phyloP scores from a whole-genome alignment of 2,329 filamentous ascomycete species.

The Monosporascus sp. region DNA sequence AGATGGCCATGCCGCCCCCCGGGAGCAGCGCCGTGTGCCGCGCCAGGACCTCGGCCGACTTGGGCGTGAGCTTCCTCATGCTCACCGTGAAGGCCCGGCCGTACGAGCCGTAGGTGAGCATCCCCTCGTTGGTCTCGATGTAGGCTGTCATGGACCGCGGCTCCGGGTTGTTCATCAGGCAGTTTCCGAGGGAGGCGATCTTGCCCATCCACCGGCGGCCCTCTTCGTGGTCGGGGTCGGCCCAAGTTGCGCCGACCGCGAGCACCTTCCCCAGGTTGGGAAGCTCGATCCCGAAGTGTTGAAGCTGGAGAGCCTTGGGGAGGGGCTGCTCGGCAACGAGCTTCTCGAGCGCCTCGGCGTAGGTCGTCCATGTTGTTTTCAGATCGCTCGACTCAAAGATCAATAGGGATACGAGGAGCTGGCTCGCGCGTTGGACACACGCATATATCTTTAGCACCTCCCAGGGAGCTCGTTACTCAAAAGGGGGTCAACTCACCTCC shows the following conservation, averaged over 20 bases:
- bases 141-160: slow-evolving; percentile 15
- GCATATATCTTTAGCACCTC: too few relatives aligned
- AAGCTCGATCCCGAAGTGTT: slow-evolving; percentile 25
- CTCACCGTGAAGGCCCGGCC: slow-evolving; percentile 16
- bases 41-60: slow-evolving; percentile 21
- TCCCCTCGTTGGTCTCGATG: slow-evolving; percentile 12
- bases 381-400: slow-evolving; percentile 29
- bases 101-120: slow-evolving; percentile 16
- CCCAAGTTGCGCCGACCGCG: slow-evolving; percentile 26
- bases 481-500: slow-evolving; percentile 15
- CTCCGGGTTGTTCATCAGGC: slow-evolving; percentile 22
- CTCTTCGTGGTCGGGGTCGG: slow-evolving; percentile 24
- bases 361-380: slow-evolving; percentile 14
- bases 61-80: slow-evolving; percentile 19
- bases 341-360: slow-evolving; percentile 19
- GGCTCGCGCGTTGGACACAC: neutral
- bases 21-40: slow-evolving; percentile 15
- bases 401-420: slow-evolving; percentile 24
- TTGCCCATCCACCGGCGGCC: slow-evolving; percentile 23
- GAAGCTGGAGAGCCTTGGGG: slow-evolving; percentile 16
- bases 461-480: too few relatives aligned
- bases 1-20: slow-evolving; percentile 21
- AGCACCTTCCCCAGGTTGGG: slow-evolving; percentile 24
- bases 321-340: slow-evolving; percentile 5
- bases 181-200: slow-evolving; percentile 21